phyloP scores from a whole-genome alignment of 2,329 filamentous ascomycete genomes.

The Rhynchosporium graminicola region DNA sequence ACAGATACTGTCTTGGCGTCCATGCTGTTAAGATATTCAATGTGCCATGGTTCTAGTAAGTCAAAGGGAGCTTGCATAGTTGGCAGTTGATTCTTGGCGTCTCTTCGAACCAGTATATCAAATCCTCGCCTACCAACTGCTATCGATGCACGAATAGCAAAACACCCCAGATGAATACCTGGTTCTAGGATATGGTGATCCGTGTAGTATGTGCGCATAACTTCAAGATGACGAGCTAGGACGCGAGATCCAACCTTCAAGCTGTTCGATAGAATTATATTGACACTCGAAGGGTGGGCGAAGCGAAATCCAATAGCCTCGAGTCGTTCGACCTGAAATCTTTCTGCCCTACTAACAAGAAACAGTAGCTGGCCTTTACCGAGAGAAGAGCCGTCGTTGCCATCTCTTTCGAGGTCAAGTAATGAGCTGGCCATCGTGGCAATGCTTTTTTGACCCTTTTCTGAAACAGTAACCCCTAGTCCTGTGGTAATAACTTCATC shows the following conservation, averaged over 20 bases:
- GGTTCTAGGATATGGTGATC: constrained; percentile 50
- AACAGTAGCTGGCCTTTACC: constrained; percentile 81
- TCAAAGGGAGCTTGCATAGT: constrained; percentile 55
- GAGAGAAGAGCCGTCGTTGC: constrained; percentile 38
- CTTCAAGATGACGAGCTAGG: constrained; percentile 61
- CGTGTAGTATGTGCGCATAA: constrained; percentile 62
- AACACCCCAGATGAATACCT: constrained; percentile 59
- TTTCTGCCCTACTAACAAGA: constrained; percentile 65
- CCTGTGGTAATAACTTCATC: constrained; percentile 75
- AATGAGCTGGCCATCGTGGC: constrained; percentile 18
- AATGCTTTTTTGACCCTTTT: constrained; percentile 19
- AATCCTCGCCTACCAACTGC: constrained; percentile 37
- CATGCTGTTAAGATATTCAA: constrained; percentile 49
- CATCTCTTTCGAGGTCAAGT: constrained; percentile 24
- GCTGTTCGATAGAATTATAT: constrained; percentile 65
- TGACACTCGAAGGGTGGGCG: constrained; percentile 67
- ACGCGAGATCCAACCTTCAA: constrained; percentile 68
- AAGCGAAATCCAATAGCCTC: constrained; percentile 78
- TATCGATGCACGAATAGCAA: constrained; percentile 52
- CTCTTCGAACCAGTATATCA: constrained; percentile 41
- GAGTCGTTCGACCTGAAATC: constrained; percentile 62
- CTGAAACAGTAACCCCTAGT: constrained; percentile 29
- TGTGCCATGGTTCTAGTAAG: constrained; percentile 55
- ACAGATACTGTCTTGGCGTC: constrained; percentile 50
- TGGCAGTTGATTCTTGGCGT: constrained; percentile 61